Conservation (phyloP, 1,284 basidiomycete genomes). For the Coniferiporia sulphurascens region DNA sequence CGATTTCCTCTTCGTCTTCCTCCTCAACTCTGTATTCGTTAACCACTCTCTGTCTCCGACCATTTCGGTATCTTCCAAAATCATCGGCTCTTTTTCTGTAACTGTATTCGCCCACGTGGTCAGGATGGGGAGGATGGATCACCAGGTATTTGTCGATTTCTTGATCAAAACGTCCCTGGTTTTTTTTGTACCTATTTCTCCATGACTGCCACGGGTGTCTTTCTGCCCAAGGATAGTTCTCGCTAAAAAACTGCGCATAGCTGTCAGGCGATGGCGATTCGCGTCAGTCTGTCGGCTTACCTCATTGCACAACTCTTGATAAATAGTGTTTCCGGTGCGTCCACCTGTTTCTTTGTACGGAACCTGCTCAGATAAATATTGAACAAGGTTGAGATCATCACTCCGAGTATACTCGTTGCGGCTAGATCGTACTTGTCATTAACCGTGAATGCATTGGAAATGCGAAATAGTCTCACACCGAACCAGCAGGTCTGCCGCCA, state of each 20-base stretch:
- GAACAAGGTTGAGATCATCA: slow-evolving; percentile 35
- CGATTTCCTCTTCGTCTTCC: background rate
- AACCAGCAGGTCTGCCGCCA: slow-evolving; percentile 6
- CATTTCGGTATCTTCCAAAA: background rate
- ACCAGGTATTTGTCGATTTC: slow-evolving; percentile 28
- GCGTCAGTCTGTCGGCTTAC: slow-evolving; percentile 22
- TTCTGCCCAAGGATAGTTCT: slow-evolving; percentile 28
- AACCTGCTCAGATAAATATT: slow-evolving; percentile 32
- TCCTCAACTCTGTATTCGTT: background rate
- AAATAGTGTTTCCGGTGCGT: slow-evolving; percentile 33
- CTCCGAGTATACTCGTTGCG: slow-evolving; percentile 29
- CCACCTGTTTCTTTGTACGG: slow-evolving; percentile 35
- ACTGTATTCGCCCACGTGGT: slow-evolving; percentile 9
- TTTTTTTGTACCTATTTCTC: slow-evolving; percentile 47
- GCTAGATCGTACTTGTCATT: background rate
- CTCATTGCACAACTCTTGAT: slow-evolving; percentile 27
- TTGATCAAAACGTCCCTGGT: slow-evolving; percentile 36
- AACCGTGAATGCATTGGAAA: background rate
- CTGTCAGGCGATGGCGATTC: background rate
- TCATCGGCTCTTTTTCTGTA: background rate
- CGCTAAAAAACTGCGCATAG: background rate
- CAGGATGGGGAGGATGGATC: slow-evolving; percentile 1
- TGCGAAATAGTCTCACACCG: background rate
- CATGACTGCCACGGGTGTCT: slow-evolving; percentile 49
- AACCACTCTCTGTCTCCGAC: background rate